Percentiles rank a stretch among this genome's conserved stretches.
Conservation (phyloP, 495 filamentous ascomycete genomes). For the Thermothielavioides terrestris region DNA sequence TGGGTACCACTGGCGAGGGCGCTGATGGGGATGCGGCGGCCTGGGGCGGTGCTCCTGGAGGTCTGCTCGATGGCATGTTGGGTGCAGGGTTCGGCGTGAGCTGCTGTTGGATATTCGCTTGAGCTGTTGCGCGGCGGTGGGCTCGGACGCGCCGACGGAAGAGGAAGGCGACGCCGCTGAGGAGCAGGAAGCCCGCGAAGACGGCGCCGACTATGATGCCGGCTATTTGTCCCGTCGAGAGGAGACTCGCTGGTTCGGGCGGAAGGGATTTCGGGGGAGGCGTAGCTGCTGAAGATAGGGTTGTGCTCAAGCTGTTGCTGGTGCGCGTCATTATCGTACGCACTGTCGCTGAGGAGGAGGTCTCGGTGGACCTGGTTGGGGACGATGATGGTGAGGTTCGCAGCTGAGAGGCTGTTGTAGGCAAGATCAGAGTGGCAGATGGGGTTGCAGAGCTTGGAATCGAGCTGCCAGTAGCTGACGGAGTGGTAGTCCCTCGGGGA, state of each 20-base stretch:
- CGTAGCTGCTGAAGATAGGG: neutral
- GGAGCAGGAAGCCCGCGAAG: slow-evolving; percentile 17
- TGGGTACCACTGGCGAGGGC: neutral
- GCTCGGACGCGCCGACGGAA: slow-evolving; percentile 14
- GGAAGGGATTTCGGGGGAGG: neutral
- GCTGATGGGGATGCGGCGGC: neutral
- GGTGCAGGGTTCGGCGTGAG: slow-evolving; percentile 5
- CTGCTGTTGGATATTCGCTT: slow-evolving; percentile 14
- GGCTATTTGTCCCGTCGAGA: slow-evolving; percentile 15
- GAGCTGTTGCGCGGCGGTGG: slow-evolving; percentile 9
- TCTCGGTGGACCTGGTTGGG: too few species aligned
- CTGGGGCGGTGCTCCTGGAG: neutral
- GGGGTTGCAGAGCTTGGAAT: too few species aligned
- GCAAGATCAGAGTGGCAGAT: too few species aligned
- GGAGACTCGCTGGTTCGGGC: neutral
- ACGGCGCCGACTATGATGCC: slow-evolving; percentile 16
- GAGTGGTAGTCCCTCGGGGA: neutral
- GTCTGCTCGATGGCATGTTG: too few species aligned
- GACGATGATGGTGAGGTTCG: too few species aligned
- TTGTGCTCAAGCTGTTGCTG: too few species aligned
- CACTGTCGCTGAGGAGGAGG: too few species aligned
- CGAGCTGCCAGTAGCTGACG: neutral
- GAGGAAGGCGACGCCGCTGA: slow-evolving; percentile 17
- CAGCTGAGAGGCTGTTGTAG: too few species aligned
- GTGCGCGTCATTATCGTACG: too few species aligned